A percentile compares a stretch with the other conserved stretches of the same genome.
Conservation (phyloP, 2,329 filamentous ascomycete genomes). For the Xylariales sp. region DNA sequence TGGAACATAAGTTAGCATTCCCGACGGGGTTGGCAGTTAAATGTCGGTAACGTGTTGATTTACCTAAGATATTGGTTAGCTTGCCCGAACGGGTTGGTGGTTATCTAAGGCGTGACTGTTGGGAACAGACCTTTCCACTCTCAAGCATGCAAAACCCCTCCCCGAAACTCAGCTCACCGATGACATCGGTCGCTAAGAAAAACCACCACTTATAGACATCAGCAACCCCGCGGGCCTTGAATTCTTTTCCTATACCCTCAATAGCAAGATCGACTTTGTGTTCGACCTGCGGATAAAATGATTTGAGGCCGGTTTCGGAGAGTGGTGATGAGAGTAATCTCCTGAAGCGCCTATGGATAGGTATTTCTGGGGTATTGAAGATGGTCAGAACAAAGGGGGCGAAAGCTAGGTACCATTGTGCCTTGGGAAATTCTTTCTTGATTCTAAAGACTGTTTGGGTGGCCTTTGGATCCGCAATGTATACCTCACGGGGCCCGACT, state of each 20-base stretch:
- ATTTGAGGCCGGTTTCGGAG: conserved; percentile 52
- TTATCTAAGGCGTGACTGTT: too few species aligned
- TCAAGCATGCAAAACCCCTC: conserved; percentile 65
- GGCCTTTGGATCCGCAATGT: conserved; percentile 40
- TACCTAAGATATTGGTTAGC: conserved; percentile 42
- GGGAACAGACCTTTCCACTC: conserved; percentile 55
- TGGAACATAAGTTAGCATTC: conserved; percentile 35
- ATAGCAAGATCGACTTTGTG: conserved; percentile 55
- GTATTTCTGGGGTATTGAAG: conserved; percentile 55
- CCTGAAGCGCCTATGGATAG: conserved; percentile 53
- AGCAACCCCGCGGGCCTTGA: conserved; percentile 48
- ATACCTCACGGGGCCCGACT: conserved; percentile 44
- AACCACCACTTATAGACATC: conserved; percentile 67
- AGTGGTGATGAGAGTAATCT: conserved; percentile 56
- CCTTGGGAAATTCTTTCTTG: conserved; percentile 45
- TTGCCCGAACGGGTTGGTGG: too few species aligned
- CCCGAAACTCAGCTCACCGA: conserved; percentile 65
- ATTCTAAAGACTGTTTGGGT: conserved; percentile 43
- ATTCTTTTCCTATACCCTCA: conserved; percentile 57
- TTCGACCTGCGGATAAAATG: conserved; percentile 51
- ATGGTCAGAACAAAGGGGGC: conserved; percentile 44
- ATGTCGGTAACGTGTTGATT: too few species aligned
- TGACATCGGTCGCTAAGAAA: conserved; percentile 65
- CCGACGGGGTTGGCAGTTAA: too few species aligned
- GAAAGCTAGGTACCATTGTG: conserved; percentile 39